These are phyloP conservation scores for Termitomyces heimii DNA, from an alignment of 768 basidiomycete species.

Conservation along the genomic window DNA sequence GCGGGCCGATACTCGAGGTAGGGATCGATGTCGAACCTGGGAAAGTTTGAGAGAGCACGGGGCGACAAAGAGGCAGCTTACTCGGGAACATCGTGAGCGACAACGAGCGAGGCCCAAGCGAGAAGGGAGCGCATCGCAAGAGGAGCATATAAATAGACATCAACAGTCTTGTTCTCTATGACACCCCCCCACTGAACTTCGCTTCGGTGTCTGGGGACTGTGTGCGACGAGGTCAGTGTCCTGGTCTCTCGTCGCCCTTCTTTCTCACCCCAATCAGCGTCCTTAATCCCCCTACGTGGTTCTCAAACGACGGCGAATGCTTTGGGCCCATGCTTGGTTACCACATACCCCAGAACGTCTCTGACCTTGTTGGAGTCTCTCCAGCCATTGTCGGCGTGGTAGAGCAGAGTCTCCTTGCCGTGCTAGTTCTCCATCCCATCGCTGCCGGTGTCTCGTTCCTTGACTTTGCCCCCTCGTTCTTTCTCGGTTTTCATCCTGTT, in stretches of 20 bases:
- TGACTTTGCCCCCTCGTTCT: slow-evolving; percentile 47
- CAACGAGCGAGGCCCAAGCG: background rate
- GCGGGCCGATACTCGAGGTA: slow-evolving; percentile 72
- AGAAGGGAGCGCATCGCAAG: background rate
- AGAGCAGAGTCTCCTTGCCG: slow-evolving; percentile 39
- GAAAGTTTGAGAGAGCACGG: background rate
- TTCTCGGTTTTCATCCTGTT: slow-evolving; percentile 48
- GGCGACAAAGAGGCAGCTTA: slow-evolving; percentile 1
- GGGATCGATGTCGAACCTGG: slow-evolving; percentile 49
- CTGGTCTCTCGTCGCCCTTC: background rate
- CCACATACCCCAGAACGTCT: slow-evolving; percentile 42
- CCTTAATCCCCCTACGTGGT: slow-evolving; percentile 28
- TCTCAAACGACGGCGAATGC: slow-evolving; percentile 43
- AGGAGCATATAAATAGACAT: background rate
- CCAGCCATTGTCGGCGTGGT: slow-evolving; percentile 37
- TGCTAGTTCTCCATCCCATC: slow-evolving; percentile 70
- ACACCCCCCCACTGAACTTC: slow-evolving; percentile 50
- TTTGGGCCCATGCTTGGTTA: slow-evolving; percentile 67
- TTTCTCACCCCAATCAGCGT: slow-evolving; percentile 14
- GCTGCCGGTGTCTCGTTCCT: slow-evolving; percentile 53
- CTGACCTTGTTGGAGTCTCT: slow-evolving; percentile 38
- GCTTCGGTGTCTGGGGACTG: slow-evolving; percentile 81
- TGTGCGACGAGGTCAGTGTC: slow-evolving; percentile 42
- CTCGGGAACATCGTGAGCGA: slow-evolving; percentile 9
- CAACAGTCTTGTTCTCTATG: slow-evolving; percentile 4